Percentiles rank a stretch among this genome's conserved stretches.
Conservation (phyloP, 75 land plant genomes). For the Gnetum montanum region DNA sequence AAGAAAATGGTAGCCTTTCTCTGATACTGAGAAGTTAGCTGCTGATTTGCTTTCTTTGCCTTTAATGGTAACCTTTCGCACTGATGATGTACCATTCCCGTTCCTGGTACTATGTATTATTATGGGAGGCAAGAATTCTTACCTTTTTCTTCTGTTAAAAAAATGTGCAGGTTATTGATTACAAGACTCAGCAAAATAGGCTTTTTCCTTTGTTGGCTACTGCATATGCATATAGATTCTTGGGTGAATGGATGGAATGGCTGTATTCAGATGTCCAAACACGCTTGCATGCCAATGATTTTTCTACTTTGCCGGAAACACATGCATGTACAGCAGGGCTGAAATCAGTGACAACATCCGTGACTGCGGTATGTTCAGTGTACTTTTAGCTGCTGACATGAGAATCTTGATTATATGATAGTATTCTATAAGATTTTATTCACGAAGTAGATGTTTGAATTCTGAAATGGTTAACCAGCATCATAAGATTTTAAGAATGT, state of each 20-base stretch:
- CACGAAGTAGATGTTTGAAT: too few species aligned
- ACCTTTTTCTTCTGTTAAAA: too few species aligned
- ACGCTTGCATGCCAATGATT: constrained; percentile 68
- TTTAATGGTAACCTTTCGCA: too few species aligned
- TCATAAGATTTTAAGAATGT: not conserved
- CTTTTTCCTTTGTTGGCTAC: constrained; percentile 96
- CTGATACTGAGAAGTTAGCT: not conserved
- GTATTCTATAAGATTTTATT: too few species aligned
- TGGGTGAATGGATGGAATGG: constrained; percentile 92
- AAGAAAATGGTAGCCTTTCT: not conserved
- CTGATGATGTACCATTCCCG: too few species aligned
- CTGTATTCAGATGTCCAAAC: constrained; percentile 84
- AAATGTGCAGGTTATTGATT: constrained; percentile 89
- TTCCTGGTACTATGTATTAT: too few species aligned
- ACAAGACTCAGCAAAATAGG: constrained; percentile 88
- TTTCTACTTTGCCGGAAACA: constrained; percentile 92
- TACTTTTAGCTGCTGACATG: not conserved
- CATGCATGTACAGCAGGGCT: constrained; percentile 98
- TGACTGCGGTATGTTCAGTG: constrained; percentile 62
- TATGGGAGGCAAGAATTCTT: too few species aligned
- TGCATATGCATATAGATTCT: constrained; percentile 92
- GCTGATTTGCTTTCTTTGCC: too few species aligned
- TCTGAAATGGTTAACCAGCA: too few species aligned
- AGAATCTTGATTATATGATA: too few species aligned
- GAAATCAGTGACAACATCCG: constrained; percentile 88